phyloP scores from a whole-genome alignment of 306 rosid species.

The Arachis hypogaea region DNA sequence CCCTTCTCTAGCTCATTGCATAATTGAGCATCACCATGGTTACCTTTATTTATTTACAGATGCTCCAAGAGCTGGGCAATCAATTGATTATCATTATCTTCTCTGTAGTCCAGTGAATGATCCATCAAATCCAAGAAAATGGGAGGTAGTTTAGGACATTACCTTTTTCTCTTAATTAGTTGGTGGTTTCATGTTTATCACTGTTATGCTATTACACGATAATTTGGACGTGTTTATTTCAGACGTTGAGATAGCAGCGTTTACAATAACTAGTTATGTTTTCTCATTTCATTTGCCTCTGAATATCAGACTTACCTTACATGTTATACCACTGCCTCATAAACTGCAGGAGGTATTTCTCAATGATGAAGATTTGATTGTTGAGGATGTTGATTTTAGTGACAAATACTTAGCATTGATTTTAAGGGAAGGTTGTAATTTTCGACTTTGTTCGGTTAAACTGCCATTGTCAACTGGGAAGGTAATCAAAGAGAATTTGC shows the following conservation, averaged over 20 bases:
- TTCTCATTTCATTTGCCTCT: conserved; percentile 16
- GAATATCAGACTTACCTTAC: conserved; percentile 17
- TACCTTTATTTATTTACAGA: conserved; percentile 81
- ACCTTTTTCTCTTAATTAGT: neutral
- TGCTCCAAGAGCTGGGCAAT: conserved; percentile 66
- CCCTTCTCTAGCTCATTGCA: conserved; percentile 74
- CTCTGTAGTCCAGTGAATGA: conserved; percentile 60
- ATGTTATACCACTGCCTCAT: conserved; percentile 24
- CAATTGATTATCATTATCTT: conserved; percentile 81
- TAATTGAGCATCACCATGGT: conserved; percentile 84
- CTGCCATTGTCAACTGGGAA: conserved; percentile 71
- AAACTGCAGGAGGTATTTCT: conserved; percentile 68
- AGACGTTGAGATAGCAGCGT: conserved; percentile 20
- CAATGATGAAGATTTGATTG: conserved; percentile 51
- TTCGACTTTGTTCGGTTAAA: conserved; percentile 74
- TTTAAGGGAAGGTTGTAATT: conserved; percentile 61
- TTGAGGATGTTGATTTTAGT: conserved; percentile 84
- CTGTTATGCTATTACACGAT: neutral
- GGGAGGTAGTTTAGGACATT: conserved; percentile 75
- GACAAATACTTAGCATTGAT: conserved; percentile 70
- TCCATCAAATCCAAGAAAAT: conserved; percentile 61
- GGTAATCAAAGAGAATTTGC: conserved; percentile 54
- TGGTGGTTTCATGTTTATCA: conserved; percentile 3
- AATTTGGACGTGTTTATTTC: conserved; percentile 6
- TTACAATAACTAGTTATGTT: conserved; percentile 6